Evolutionary conservation across 257 asterid species (phyloP).

Genomic region (Handroanthus guayacan): DNA sequence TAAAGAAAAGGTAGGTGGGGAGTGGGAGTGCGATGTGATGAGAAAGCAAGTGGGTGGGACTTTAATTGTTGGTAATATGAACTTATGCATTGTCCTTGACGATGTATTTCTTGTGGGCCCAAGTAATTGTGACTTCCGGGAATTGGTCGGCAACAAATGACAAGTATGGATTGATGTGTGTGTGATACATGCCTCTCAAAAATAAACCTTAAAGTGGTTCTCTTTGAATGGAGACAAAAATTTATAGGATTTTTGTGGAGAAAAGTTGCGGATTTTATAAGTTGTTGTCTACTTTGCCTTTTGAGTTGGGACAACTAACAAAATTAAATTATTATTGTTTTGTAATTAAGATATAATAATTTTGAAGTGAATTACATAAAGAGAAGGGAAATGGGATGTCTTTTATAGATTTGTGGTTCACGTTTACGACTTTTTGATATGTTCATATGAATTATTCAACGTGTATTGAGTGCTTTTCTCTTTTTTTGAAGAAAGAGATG

Average conservation of each 20-base stretch:
- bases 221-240: neutral
- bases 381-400: too few species aligned
- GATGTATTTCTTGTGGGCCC: conserved; percentile 7
- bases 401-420: too few species aligned
- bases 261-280: too few species aligned
- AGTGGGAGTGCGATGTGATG: neutral
- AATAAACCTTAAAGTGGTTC: neutral
- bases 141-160: neutral
- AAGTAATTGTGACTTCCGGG: conserved; percentile 2
- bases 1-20: neutral
- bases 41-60: neutral
- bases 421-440: too few species aligned
- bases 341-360: too few species aligned
- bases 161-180: neutral
- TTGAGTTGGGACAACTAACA: too few species aligned
- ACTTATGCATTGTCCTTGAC: neutral
- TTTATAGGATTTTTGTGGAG: neutral
- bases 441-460: too few species aligned
- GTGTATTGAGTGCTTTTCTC: too few species aligned
- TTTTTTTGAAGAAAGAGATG: too few species aligned
- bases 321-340: too few species aligned
- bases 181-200: neutral
- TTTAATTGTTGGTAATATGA: neutral
- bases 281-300: too few species aligned
- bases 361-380: too few species aligned